A percentile compares a stretch with the other conserved stretches of the same genome.
Evolutionary conservation across 768 basidiomycete genomes (phyloP).

Genomic region (Boletus rufocinnamomeus): DNA sequence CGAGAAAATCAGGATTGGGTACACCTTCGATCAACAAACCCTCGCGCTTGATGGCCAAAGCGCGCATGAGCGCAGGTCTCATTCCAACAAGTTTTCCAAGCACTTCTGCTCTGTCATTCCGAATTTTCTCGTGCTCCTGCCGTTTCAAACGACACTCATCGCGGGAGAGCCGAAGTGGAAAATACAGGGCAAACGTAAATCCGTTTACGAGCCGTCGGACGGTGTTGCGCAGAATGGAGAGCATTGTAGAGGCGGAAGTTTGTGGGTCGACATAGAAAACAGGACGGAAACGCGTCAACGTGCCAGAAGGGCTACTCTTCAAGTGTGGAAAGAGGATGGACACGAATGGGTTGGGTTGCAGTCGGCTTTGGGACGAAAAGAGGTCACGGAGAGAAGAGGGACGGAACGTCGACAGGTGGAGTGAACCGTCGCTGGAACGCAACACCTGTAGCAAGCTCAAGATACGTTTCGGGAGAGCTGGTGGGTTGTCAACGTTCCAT

Average conservation of each 20-base stretch:
- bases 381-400: constrained; percentile 50
- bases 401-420: constrained; percentile 48
- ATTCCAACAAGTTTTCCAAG: constrained; percentile 64
- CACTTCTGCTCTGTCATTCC: constrained; percentile 66
- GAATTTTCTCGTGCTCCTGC: constrained; percentile 56
- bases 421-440: constrained; percentile 44
- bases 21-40: background rate
- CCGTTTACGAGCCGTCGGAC: constrained; percentile 17
- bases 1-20: constrained; percentile 17
- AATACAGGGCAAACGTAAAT: constrained; percentile 21
- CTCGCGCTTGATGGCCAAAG: constrained; percentile 26
- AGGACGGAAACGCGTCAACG: constrained; percentile 17
- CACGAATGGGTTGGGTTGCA: constrained; percentile 53
- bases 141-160: constrained; percentile 70
- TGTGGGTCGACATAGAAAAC: constrained; percentile 7
- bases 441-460: constrained; percentile 42
- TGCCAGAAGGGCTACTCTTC: constrained; percentile 33
- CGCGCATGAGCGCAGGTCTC: constrained; percentile 46
- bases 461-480: constrained; percentile 33
- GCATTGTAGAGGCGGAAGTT: constrained; percentile 8
- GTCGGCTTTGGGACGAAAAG: constrained; percentile 46
- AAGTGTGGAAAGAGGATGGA: constrained; percentile 71
- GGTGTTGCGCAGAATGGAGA: constrained; percentile 10
- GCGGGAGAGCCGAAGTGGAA: constrained; percentile 62
- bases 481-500: constrained; percentile 4